Base-by-base conservation (phyloP, 2,329 filamentous ascomycete genomes). In the Pseudomassariella vexata region DNA sequence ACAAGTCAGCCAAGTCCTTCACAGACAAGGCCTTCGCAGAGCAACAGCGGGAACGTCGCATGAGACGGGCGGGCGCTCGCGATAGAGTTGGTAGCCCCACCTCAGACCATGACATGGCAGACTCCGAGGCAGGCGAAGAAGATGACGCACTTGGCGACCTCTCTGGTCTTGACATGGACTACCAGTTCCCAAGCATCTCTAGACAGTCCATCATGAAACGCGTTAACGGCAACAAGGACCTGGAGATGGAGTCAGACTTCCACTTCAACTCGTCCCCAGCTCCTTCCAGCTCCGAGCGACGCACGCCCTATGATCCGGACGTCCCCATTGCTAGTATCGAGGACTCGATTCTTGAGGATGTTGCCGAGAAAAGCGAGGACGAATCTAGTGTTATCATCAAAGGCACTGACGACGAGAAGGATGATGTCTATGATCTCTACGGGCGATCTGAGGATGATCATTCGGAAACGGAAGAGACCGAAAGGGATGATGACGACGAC, bases 151-250 rank as follows among this genome's bases (percentile, higher is more conserved):
- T 79, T 25, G 76, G 73, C 27, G 77, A 83, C 34, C 56, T 81
- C 45, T 71, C 73, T 32, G 61, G 70, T 9, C 57, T 80, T 35
- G 67, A 73, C 48, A 52, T 56, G 39, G 74, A 80, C 36, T 82
- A 82, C 46, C 70, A 82, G 42, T 62, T 82, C 10, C 85, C 84
- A 9, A 82, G 82, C 34, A 94, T 96, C 51, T 95, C 90, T 7
- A 78, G 90, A 22, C 92, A 96, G 55, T 95, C 89, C 0, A 96
- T 96, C 46, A 67, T 96, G 47, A 81, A 85, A 32, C 87, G 90
- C 40, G 82, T 95, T 34, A 86, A 92, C 53, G 85, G 71, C 28
- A 72, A 68, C 46, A 60, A 68, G 38, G 46, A 59, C 28, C 66
- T 73, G 26, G 73, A 79, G 14, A 61, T 66, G 37, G 69, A 78